Evolutionary conservation across 2,329 filamentous ascomycete genomes (phyloP), one percentile per base, ranked within the genome.

Genomic region (Pleoardoris graminearum): DNA sequence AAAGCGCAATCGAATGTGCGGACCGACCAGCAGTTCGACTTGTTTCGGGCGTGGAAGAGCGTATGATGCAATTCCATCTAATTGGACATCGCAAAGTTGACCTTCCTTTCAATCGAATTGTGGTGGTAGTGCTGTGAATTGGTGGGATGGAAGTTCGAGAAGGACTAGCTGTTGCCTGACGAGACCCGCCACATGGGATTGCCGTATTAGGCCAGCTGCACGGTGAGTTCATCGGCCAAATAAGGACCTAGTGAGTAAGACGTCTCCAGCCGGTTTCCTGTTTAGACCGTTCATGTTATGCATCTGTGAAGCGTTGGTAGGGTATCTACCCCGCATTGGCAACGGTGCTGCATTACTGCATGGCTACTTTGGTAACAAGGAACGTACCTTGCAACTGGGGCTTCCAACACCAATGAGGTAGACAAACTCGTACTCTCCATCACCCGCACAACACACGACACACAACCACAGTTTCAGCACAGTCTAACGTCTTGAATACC

Each of bases 401-500:
- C n/a, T n/a, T n/a, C n/a, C n/a, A n/a, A n/a, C n/a, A n/a, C n/a
- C n/a, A n/a, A n/a, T n/a, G n/a, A n/a, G n/a, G n/a, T n/a, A n/a
- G n/a, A n/a, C n/a, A n/a, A n/a, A n/a, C n/a, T n/a, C n/a, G n/a
- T n/a, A n/a, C n/a, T 27, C 25, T 17, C 8, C 38, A 23, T 41
- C 38, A 41, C 25, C 14, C 17, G 29, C 17, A n/a, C 16, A 12
- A 12, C 19, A 16, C 29, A 23, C 10, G 25, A 27, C 27, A 32
- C 29, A 19, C n/a, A 19, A 25, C 7, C 43, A 35, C 12, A 10
- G 39, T 21, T 2, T 11, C 21, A 27, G 16, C 8, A 22, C 41
- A 38, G 33, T 50, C 46, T 56, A 56, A 33, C 50, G 22, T 58
- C 38, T 56, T 57, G 54, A 66, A 57, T 51, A 57, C 67, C 51